These are phyloP conservation scores for Kodamaea plutei DNA, from an alignment of 1,139 yeast genomes.

Conservation along the genomic window DNA sequence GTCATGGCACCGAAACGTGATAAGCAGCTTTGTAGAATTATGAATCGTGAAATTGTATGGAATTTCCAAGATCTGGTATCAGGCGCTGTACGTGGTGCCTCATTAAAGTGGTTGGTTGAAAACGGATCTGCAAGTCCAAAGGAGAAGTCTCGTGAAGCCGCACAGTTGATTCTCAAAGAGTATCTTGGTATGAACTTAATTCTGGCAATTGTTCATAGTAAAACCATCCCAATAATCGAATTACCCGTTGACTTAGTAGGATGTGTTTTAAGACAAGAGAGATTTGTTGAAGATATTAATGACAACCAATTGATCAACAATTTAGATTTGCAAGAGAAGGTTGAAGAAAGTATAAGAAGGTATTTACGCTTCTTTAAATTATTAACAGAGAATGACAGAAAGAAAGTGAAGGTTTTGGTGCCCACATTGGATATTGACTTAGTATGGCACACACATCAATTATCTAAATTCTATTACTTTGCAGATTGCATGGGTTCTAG, in stretches of 20 bases:
- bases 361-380: constrained; percentile 26
- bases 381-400: constrained; percentile 10
- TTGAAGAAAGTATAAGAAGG: constrained; percentile 20
- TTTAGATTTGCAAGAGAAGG: constrained; percentile 16
- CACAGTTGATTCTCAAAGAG: constrained; percentile 10
- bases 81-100: background rate
- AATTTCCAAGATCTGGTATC: constrained; percentile 1
- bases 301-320: constrained; percentile 27
- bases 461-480: constrained; percentile 21
- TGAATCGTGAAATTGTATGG: constrained; percentile 1
- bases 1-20: constrained; percentile 1
- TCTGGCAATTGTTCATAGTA: constrained; percentile 13
- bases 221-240: constrained; percentile 9
- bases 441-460: constrained; percentile 36
- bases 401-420: constrained; percentile 14
- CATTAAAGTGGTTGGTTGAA: background rate
- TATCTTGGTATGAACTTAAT: constrained; percentile 19
- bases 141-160: background rate
- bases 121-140: background rate
- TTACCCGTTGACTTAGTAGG: constrained; percentile 30
- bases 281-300: constrained; percentile 30
- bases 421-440: constrained; percentile 36
- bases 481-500: constrained; percentile 11
- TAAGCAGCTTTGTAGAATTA: background rate
- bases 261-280: constrained; percentile 29